phyloP scores from a whole-genome alignment of 805 yeast species.

The Saccharomycopsis babjevae region DNA sequence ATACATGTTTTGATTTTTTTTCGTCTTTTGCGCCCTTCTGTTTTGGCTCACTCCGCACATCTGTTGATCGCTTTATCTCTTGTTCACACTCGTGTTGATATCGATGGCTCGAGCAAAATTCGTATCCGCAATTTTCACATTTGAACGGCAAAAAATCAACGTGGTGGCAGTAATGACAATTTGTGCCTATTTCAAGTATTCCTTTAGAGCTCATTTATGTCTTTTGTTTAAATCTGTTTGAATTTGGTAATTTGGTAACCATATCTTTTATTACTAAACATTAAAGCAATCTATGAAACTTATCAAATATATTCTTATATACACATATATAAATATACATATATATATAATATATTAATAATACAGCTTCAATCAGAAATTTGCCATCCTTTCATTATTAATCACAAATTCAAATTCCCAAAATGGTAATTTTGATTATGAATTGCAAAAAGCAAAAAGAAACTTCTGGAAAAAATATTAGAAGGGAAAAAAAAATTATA shows the following conservation, averaged over 20 bases:
- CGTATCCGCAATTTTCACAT: constrained; percentile 38
- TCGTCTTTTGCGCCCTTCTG: constrained; percentile 5
- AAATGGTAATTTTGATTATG: no score
- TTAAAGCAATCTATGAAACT: no score
- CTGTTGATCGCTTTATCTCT: background rate
- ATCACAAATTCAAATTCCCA: no score
- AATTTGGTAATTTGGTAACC: background rate
- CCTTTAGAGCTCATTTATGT: constrained; percentile 17
- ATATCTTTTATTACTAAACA: background rate
- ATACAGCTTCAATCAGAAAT: no score
- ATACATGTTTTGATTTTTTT: constrained; percentile 20
- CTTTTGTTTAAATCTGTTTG: background rate
- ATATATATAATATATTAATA: no score
- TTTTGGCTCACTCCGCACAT: background rate
- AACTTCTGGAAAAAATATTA: background rate
- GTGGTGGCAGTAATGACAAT: constrained; percentile 41
- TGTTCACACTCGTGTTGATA: constrained; percentile 25
- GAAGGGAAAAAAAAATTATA: constrained; percentile 6
- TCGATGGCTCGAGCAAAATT: constrained; percentile 44
- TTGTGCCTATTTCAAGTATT: constrained; percentile 47
- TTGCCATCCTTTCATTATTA: no score
- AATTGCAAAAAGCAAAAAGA: background rate
- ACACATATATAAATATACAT: no score
- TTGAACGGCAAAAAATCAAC: constrained; percentile 50
- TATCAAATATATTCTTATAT: background rate